Base-by-base conservation (phyloP, 2,329 filamentous ascomycete genomes). In the Penicillium sp. region DNA sequence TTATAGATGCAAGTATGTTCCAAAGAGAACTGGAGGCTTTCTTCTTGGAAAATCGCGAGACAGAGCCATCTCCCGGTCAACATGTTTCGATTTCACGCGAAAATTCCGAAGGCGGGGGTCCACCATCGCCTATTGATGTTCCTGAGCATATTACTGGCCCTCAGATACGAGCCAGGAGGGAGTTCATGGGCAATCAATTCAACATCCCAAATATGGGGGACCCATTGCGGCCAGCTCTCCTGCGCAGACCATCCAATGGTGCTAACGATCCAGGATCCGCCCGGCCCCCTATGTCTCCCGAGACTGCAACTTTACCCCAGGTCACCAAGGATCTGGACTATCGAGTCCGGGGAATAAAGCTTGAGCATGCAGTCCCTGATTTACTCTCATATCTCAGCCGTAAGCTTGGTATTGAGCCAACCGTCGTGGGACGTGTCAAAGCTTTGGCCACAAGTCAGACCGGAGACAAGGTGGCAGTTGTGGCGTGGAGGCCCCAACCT, bases 341-440 rank as follows among this genome's bases (percentile, higher is more conserved):
- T 35, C 53, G 53, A 10, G 40, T 56, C 1, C 53, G 40, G 2
- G 53, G 53, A 19, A 56, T 56, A 12, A 44, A 28, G 24, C 38
- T 22, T 7, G 53, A 56, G 17, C 15, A 56, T 6, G 24, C 38
- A 8, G 53, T 17, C 8, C 13, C 33, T 17, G n/a, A 33, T n/a
- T 13, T 56, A 22, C 40, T 56, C 4, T 13, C 24, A 15, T 56
- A 44, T 19, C 53, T 56, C 37, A 35, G 40, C 6, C 24, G 26
- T 6, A 56, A 56, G n/a, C 53, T 56, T 35, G 53, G 35, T 15
- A 44, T 56, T 19, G 53, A 56, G 53, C 40, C 53, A 17, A 45
- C 19, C 28, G 7, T 56, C 22, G 40, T 24, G 19, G 53, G 53
- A 28, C 53, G 53, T 12, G 17, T 56, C n/a, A 56, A 56, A 35